Conservation (phyloP, 208 protist species). For the Trypanosoma brucei region DNA sequence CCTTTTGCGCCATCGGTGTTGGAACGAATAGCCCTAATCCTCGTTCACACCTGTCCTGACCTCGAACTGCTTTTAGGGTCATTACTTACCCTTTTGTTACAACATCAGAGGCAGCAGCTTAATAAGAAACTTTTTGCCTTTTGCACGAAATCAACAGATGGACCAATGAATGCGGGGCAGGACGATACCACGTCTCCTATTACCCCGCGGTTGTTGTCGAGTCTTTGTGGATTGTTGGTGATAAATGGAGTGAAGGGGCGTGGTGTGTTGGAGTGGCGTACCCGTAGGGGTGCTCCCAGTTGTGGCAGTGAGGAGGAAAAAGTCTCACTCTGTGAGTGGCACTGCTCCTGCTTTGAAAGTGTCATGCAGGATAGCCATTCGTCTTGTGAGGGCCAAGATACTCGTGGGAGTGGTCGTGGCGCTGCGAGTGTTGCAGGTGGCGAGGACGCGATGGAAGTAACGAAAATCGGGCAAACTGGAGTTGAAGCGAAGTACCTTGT, state of each 20-base stretch:
- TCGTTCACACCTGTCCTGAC: conserved; percentile 30
- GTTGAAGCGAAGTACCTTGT: conserved; percentile 7
- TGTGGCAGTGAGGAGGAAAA: background rate
- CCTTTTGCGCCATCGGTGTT: conserved; percentile 14
- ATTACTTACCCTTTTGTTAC: conserved; percentile 15
- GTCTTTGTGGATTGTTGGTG: conserved; percentile 21
- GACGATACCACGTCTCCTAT: conserved; percentile 9
- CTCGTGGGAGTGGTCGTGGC: background rate
- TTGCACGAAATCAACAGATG: background rate
- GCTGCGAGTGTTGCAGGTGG: background rate
- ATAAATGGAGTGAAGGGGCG: conserved; percentile 13
- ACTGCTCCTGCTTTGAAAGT: conserved; percentile 7
- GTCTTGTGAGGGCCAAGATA: background rate
- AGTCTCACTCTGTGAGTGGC: conserved; percentile 9
- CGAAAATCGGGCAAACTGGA: background rate
- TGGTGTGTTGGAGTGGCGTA: conserved; percentile 15
- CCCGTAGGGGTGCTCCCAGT: conserved; percentile 10
- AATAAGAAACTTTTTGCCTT: background rate
- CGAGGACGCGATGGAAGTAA: background rate
- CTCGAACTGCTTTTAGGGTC: conserved; percentile 15
- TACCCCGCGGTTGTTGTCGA: conserved; percentile 20
- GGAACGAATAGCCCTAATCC: conserved; percentile 25
- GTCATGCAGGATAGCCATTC: background rate
- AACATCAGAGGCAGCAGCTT: background rate
- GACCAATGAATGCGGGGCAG: background rate